Evolutionary conservation across 441 rosid species (phyloP), one percentile per base, ranked within the genome.

Genomic region (Pelargonium cotyledonis): DNA sequence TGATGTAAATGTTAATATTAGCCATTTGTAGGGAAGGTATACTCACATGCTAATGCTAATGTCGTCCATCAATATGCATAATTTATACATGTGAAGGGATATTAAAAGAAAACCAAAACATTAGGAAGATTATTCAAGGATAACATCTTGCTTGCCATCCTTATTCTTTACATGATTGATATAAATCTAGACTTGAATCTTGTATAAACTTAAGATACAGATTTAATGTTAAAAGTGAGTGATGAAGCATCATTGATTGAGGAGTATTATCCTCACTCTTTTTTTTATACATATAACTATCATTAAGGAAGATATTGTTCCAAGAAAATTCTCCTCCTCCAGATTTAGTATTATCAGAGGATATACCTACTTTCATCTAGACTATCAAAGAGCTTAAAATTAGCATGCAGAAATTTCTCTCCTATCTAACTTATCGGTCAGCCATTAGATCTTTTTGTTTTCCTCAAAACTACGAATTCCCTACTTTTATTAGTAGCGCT

Each of bases 361-460:
- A 55, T 16, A 16, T 23, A 16, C 9, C 62, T 55, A 55, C 8
- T 16, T 55, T 55, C 62, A 21, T 55, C 62, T 6, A 47, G 19
- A 55, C 23, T 55, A 18, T 5, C 26, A 3, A 5, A 10, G 19
- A 55, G 62, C 26, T 55, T 55, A 47, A 18, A 55, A 6, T 18
- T 55, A 55, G 62, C 26, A 55, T 55, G 62, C 62, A 16, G 15
- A 53, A 53, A 55, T 1, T 55, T 55, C 62, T 16, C 62, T 55
- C 9, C 21, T 23, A 55, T 55, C 18, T 55, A 55, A 55, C 62
- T n/a, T 16, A 55, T 16, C 61, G 18, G 62, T n/a, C 23, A 55
- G 62, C 26, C 62, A 55, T 21, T 55, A 16, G 62, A 18, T 55
- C 26, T 16, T 55, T 55, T 23, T 55, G 62, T 55, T 55, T 8